Evolutionary conservation across 2,329 filamentous ascomycete genomes (phyloP).

Genomic region (Scedosporium dehoogii): DNA sequence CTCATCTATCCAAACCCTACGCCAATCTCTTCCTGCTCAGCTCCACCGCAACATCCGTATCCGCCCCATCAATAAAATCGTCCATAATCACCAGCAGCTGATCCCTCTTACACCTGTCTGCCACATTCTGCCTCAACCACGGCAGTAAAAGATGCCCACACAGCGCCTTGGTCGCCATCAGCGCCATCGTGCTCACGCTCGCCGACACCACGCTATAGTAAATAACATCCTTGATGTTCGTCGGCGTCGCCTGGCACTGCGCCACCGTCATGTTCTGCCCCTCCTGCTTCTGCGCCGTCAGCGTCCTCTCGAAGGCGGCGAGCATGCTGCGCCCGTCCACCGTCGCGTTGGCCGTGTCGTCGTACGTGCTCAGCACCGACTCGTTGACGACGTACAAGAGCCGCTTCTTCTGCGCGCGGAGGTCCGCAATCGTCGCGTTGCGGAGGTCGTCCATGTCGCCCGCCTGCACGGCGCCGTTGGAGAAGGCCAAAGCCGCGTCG

Average conservation of each 20-base stretch:
- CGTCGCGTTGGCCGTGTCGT: slow-evolving; percentile 29
- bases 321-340: slow-evolving; percentile 27
- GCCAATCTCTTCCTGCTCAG: slow-evolving; percentile 2
- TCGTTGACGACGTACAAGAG: slow-evolving; percentile 26
- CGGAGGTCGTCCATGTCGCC: slow-evolving; percentile 24
- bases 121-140: slow-evolving; percentile 30
- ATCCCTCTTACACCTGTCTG: slow-evolving; percentile 24
- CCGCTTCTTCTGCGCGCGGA: slow-evolving; percentile 24
- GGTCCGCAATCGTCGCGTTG: slow-evolving; percentile 19
- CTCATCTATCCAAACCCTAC: background rate
- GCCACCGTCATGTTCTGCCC: slow-evolving; percentile 28
- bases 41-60: slow-evolving; percentile 31
- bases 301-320: slow-evolving; percentile 20
- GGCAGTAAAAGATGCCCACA: slow-evolving; percentile 38
- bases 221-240: slow-evolving; percentile 36
- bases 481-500: slow-evolving; percentile 20
- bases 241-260: slow-evolving; percentile 42
- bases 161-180: slow-evolving; percentile 37
- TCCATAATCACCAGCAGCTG: slow-evolving; percentile 36
- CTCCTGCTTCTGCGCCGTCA: slow-evolving; percentile 20
- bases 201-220: slow-evolving; percentile 32
- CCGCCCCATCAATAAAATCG: slow-evolving; percentile 41
- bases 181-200: slow-evolving; percentile 31
- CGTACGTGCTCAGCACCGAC: slow-evolving; percentile 29
- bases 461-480: slow-evolving; percentile 17